Evolutionary conservation across 768 basidiomycete genomes (phyloP).

Genomic region (Mycena indigotica): DNA sequence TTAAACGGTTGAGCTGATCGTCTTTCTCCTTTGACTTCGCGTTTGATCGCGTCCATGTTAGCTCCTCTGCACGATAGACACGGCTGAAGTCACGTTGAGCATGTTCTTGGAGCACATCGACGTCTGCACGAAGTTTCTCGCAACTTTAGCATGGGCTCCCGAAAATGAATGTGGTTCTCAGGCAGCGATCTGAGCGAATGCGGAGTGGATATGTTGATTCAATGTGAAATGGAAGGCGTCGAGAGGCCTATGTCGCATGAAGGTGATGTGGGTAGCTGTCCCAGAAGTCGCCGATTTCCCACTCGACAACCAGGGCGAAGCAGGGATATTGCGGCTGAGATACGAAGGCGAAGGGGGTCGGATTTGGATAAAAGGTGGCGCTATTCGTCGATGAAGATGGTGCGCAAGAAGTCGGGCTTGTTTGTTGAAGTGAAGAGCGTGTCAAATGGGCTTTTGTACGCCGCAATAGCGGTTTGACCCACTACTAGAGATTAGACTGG

Average conservation of each 20-base stretch:
- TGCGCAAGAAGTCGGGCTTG: too few species aligned
- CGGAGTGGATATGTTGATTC: not conserved
- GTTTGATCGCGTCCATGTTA: not conserved
- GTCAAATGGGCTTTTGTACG: slow-evolving; percentile 3
- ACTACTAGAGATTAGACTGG: not conserved
- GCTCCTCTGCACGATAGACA: not conserved
- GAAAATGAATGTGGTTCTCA: too few species aligned
- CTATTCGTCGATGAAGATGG: not conserved
- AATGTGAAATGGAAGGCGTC: not conserved
- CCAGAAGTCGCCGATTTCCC: slow-evolving; percentile 1
- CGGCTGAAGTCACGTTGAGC: not conserved
- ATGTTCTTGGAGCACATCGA: not conserved
- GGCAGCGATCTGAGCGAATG: not conserved
- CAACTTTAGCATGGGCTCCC: slow-evolving; percentile 5
- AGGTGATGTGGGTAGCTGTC: slow-evolving; percentile 3
- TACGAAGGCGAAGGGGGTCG: not conserved
- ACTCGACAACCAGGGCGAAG: not conserved
- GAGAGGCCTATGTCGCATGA: not conserved
- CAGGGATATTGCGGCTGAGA: not conserved
- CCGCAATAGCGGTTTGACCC: not conserved
- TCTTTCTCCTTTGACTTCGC: not conserved
- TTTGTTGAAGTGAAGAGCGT: not conserved
- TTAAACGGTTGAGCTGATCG: not conserved
- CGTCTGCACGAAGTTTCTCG: not conserved
- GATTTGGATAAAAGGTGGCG: not conserved